These are phyloP conservation scores for Esteya vermicola DNA, from an alignment of 2,329 filamentous ascomycete genomes.

Conservation along the genomic window DNA sequence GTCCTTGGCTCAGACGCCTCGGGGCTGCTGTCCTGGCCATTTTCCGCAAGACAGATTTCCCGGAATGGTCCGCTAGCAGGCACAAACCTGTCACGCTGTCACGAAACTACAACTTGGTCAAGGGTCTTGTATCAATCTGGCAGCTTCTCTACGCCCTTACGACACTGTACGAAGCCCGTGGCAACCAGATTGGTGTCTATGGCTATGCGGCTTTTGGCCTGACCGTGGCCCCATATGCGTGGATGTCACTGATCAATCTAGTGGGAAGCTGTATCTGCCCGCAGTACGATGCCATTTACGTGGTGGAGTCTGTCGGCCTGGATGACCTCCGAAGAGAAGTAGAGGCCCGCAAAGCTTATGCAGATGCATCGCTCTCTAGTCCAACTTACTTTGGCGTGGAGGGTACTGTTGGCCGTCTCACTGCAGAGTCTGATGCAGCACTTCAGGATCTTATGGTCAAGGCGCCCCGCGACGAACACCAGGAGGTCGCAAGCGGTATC, in stretches of 20 bases:
- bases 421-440: not conserved
- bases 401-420: not conserved
- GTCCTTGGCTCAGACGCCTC: not conserved
- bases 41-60: not conserved
- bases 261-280: not conserved
- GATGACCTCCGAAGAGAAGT: not conserved
- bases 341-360: too few species aligned
- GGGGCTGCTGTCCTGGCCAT: not conserved
- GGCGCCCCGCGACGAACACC: not conserved
- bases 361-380: not conserved
- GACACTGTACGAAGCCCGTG: not conserved
- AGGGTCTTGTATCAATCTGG: not conserved
- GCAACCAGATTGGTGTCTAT: not conserved
- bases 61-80: too few species aligned
- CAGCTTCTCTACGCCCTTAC: not conserved
- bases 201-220: not conserved
- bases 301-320: not conserved
- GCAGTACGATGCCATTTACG: not conserved
- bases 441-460: too few species aligned
- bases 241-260: not conserved
- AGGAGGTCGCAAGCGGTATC: not conserved
- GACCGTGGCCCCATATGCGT: not conserved
- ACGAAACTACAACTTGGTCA: not conserved
- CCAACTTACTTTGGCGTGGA: not conserved
- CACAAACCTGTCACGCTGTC: not conserved